Evolutionary conservation across 306 rosid species (phyloP).

Genomic region (Quercus variabilis): DNA sequence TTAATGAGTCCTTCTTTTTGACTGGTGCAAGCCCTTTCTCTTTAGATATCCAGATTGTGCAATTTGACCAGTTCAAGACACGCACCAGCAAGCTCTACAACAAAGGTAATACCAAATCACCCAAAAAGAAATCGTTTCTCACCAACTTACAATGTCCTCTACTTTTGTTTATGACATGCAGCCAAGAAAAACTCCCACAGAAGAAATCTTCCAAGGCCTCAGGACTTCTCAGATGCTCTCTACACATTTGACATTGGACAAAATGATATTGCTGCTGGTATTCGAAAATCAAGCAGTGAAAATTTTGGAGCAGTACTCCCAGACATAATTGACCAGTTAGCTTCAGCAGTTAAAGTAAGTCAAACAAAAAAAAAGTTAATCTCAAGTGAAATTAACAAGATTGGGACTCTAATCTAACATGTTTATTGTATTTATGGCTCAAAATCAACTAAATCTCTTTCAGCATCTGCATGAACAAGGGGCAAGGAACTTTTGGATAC

Average conservation of each 20-base stretch:
- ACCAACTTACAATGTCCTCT: neutral
- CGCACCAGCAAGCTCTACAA: conserved; percentile 44
- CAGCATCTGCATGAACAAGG: conserved; percentile 52
- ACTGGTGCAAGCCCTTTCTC: conserved; percentile 61
- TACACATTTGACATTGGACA: conserved; percentile 81
- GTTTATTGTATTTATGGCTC: neutral
- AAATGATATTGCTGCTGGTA: conserved; percentile 64
- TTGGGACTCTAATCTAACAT: neutral
- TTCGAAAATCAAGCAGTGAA: conserved; percentile 29
- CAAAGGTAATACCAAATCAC: conserved; percentile 33
- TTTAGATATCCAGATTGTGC: conserved; percentile 60
- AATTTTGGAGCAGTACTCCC: conserved; percentile 36
- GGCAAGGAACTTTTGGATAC: conserved; percentile 79
- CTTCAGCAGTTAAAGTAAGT: conserved; percentile 49
- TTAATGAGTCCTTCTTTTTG: conserved; percentile 47
- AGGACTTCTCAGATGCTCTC: conserved; percentile 68
- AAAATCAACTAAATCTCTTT: neutral
- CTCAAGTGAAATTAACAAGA: neutral
- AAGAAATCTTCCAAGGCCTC: conserved; percentile 45
- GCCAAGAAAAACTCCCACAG: conserved; percentile 19
- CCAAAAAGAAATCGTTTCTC: neutral
- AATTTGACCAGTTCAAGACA: conserved; percentile 54
- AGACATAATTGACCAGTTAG: conserved; percentile 42
- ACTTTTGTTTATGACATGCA: conserved; percentile 7
- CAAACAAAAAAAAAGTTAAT: neutral